Evolutionary conservation across 1,284 basidiomycete species (phyloP).

Genomic region (Filobasidium uniguttulatum): DNA sequence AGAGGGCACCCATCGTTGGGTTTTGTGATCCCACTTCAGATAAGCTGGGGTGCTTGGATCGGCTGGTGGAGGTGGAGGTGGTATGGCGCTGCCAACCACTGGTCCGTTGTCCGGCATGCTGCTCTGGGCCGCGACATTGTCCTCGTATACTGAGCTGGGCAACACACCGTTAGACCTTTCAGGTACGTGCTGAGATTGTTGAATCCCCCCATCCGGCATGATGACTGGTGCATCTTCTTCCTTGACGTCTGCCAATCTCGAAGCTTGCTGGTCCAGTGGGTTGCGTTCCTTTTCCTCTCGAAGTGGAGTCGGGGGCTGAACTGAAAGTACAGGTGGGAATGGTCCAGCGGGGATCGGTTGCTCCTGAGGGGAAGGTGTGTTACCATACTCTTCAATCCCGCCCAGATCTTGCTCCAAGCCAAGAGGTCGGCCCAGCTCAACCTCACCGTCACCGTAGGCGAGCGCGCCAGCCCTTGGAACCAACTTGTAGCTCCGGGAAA

Average conservation of each 20-base stretch:
- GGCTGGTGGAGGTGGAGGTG: conserved; percentile 4
- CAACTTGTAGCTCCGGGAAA: background rate
- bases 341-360: background rate
- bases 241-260: background rate
- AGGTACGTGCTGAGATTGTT: background rate
- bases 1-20: conserved; percentile 14
- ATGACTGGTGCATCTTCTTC: background rate
- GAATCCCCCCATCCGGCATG: background rate
- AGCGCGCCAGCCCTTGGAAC: background rate
- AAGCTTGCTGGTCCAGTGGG: background rate
- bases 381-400: background rate
- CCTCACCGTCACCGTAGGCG: background rate
- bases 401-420: background rate
- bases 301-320: conserved; percentile 12
- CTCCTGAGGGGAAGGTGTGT: conserved; percentile 1
- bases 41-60: conserved; percentile 12
- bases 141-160: no score
- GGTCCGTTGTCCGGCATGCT: background rate
- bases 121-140: conserved; percentile 1
- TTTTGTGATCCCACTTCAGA: conserved; percentile 13
- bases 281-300: conserved; percentile 1
- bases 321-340: conserved; percentile 6
- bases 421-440: background rate
- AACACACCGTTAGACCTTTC: no score
- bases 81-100: background rate